Percentiles rank a stretch among this genome's conserved stretches.
These are phyloP conservation scores for Yamagishiella unicocca DNA, from an alignment of 139 green algal species.

Conservation along the genomic window DNA sequence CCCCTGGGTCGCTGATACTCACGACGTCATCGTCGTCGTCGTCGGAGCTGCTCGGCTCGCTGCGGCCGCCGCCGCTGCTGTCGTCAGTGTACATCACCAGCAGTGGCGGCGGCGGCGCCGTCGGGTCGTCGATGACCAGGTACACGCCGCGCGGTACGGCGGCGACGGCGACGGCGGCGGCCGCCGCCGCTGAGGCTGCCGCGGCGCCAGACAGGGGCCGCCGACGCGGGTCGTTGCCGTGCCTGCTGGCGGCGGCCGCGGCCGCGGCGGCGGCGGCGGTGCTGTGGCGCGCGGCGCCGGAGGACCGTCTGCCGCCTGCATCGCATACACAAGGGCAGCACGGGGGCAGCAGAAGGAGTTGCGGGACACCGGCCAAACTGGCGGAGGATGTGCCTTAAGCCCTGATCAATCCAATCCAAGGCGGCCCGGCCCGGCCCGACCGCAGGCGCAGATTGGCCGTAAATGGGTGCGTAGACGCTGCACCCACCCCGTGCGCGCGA, in stretches of 20 bases:
- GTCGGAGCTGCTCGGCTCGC: constrained; percentile 1
- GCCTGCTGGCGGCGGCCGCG: not conserved
- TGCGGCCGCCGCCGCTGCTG: not conserved
- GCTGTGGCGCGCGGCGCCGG: not conserved
- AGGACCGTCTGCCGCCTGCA: not conserved
- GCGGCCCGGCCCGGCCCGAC: too few relatives aligned
- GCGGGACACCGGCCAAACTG: too few relatives aligned
- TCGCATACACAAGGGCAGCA: too few relatives aligned
- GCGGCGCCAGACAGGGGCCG: constrained; percentile 12
- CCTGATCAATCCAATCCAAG: too few relatives aligned
- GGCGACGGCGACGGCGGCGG: not conserved
- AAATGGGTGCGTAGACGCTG: too few relatives aligned
- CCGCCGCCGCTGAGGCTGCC: not conserved
- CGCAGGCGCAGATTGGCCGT: too few relatives aligned
- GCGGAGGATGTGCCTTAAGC: too few relatives aligned
- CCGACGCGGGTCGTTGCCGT: not conserved
- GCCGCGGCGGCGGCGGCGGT: not conserved
- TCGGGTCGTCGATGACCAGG: constrained; percentile 4
- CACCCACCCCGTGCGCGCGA: not conserved
- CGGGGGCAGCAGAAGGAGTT: too few relatives aligned
- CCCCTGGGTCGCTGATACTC: not conserved
- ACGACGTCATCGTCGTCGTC: not conserved
- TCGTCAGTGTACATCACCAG: not conserved
- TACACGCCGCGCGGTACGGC: not conserved
- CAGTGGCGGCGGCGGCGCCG: not conserved